Conservation (phyloP, 2,329 filamentous ascomycete genomes). For the Xylogone sp. region DNA sequence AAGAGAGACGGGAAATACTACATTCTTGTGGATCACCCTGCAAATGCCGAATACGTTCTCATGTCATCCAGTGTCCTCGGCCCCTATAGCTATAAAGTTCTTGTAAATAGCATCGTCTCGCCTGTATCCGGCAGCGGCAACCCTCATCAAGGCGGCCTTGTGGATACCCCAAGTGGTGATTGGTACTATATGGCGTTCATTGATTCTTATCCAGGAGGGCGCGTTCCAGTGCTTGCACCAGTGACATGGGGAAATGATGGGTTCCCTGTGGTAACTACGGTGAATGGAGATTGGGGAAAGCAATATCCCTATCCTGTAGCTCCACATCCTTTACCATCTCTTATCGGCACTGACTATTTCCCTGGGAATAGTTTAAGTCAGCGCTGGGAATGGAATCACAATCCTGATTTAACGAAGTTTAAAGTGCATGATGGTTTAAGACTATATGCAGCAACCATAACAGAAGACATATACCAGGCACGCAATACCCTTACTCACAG, state of each 20-base stretch:
- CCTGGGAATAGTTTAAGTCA: slow-evolving; percentile 35
- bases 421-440: slow-evolving; percentile 40
- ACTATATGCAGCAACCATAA: slow-evolving; percentile 47
- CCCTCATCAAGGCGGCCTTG: slow-evolving; percentile 53
- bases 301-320: slow-evolving; percentile 39
- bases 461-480: slow-evolving; percentile 44
- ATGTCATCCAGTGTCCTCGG: slow-evolving; percentile 49
- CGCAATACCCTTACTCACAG: slow-evolving; percentile 45
- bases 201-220: slow-evolving; percentile 51
- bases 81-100: slow-evolving; percentile 36
- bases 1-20: slow-evolving; percentile 54
- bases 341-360: slow-evolving; percentile 31
- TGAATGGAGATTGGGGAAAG: slow-evolving; percentile 43
- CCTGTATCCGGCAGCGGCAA: slow-evolving; percentile 42
- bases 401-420: slow-evolving; percentile 48
- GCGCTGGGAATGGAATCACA: slow-evolving; percentile 61
- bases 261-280: slow-evolving; percentile 41
- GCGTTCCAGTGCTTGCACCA: slow-evolving; percentile 54
- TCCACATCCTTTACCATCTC: neutral
- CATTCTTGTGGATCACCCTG: slow-evolving; percentile 45
- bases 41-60: slow-evolving; percentile 40
- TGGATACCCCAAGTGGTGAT: slow-evolving; percentile 45
- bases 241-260: slow-evolving; percentile 48
- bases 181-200: slow-evolving; percentile 60
- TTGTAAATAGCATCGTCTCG: slow-evolving; percentile 13